Conservation (phyloP, 805 yeast species). For the Pichia sporocuriosa region DNA sequence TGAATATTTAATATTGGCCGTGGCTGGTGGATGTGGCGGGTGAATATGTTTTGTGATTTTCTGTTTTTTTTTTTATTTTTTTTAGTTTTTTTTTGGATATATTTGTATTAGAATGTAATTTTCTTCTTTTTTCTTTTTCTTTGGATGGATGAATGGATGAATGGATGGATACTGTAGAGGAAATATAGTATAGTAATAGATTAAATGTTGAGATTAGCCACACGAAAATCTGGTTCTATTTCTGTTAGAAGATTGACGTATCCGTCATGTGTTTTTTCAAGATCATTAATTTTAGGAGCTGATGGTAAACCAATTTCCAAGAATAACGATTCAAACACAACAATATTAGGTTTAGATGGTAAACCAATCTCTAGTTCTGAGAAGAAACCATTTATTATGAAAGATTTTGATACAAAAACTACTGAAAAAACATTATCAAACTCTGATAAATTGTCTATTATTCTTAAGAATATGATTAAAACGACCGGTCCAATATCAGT, state of each 20-base stretch:
- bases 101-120: too few species aligned
- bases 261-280: background rate
- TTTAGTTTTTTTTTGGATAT: too few species aligned
- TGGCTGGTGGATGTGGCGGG: background rate
- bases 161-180: too few species aligned
- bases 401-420: conserved; percentile 1
- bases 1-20: too few species aligned
- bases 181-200: too few species aligned
- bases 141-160: too few species aligned
- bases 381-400: conserved; percentile 3
- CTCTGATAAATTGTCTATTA: conserved; percentile 16
- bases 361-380: conserved; percentile 1
- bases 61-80: too few species aligned
- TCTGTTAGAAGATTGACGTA: too few species aligned
- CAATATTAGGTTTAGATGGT: conserved; percentile 3
- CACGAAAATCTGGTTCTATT: too few species aligned
- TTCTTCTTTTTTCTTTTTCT: too few species aligned
- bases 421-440: conserved; percentile 2
- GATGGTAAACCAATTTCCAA: conserved; percentile 11
- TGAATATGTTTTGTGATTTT: too few species aligned
- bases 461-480: conserved; percentile 44
- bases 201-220: too few species aligned
- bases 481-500: conserved; percentile 74
- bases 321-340: background rate
- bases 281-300: conserved; percentile 7